A percentile compares a stretch with the other conserved stretches of the same genome.
These are phyloP conservation scores for Phaeotremella fagi DNA, from an alignment of 768 basidiomycete genomes.

Conservation along the genomic window DNA sequence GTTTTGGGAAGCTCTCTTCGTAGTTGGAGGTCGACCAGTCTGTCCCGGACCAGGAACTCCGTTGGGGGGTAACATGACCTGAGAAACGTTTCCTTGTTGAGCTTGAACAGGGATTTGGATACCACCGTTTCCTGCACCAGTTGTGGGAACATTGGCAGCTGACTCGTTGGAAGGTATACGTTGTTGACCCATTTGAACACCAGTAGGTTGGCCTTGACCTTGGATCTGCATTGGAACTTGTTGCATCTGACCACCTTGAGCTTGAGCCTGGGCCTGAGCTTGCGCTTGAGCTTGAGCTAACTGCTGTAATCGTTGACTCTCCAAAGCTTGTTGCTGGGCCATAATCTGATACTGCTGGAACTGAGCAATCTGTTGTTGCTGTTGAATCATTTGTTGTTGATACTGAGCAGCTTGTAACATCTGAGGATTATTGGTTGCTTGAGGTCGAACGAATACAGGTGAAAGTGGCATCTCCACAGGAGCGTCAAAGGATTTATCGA, in stretches of 20 bases:
- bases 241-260: slow-evolving; percentile 20
- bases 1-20: slow-evolving; percentile 6
- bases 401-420: slow-evolving; percentile 13
- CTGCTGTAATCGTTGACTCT: slow-evolving; percentile 24
- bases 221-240: neutral
- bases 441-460: slow-evolving; percentile 33
- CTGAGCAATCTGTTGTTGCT: slow-evolving; percentile 1
- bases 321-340: slow-evolving; percentile 20
- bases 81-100: neutral
- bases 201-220: slow-evolving; percentile 1
- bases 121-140: slow-evolving; percentile 5
- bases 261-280: slow-evolving; percentile 9
- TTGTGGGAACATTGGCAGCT: neutral
- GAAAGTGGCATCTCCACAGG: slow-evolving; percentile 33
- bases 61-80: slow-evolving; percentile 13
- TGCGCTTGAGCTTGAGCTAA: slow-evolving; percentile 9
- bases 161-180: slow-evolving; percentile 10
- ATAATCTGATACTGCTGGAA: slow-evolving; percentile 21
- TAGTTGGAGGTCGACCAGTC: slow-evolving; percentile 8
- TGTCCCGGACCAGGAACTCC: slow-evolving; percentile 3
- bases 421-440: slow-evolving; percentile 19
- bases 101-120: neutral
- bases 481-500: slow-evolving; percentile 21
- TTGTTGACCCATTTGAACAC: slow-evolving; percentile 1
- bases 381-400: slow-evolving; percentile 23